Base-by-base conservation (phyloP, 2,329 filamentous ascomycete genomes). In the Neoscytalidium dimidiatum region DNA sequence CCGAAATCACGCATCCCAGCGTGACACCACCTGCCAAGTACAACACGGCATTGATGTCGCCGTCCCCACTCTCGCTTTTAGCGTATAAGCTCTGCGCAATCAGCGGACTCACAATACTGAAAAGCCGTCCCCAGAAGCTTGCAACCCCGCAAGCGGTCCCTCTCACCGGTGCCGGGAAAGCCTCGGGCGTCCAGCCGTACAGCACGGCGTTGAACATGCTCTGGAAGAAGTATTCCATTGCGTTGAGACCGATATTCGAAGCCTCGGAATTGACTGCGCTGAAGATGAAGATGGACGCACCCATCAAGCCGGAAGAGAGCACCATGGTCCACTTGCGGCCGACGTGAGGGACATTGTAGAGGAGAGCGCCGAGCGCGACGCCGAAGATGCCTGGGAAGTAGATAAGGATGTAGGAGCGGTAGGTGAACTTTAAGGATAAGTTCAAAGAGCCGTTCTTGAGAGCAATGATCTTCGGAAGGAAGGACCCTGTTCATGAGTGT, bases 41-140 rank as follows among this genome's bases (percentile, higher is more conserved):
- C 62, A 87, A 65, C 0, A 86, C 83, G 4, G 76, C 78, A 65
- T 86, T 85, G 5, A 83, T 71, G 43, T 80, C 75, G 0, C 80
- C 75, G 6, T 72, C 68, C 0, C 71, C 73, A 46, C 19, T 69
- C 65, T 26, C 65, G 64, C 51, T 21, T 23, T 38, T 43, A 8
- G 74, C 73, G 69, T 70, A 74, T 66, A 74, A 71, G n/a, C 82
- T 75, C 67, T 85, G 81, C 4, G 83, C 84, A 62, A 85, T 84
- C 41, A 87, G 69, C 0, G 86, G 86, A 41, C 83, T 84, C 17
- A 88, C 80, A 49, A 88, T 87, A 9, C 84, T 83, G 68, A 86
- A 86, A 26, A 88, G 62, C 1, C 86, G 73, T 1, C 86, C 86
- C 84, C 84, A 87, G 69, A 86, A 88, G 66, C 83, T 84, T 1